These are phyloP conservation scores for Pestalotiopsis sp. DNA, from an alignment of 2,329 filamentous ascomycete genomes.

Conservation along the genomic window DNA sequence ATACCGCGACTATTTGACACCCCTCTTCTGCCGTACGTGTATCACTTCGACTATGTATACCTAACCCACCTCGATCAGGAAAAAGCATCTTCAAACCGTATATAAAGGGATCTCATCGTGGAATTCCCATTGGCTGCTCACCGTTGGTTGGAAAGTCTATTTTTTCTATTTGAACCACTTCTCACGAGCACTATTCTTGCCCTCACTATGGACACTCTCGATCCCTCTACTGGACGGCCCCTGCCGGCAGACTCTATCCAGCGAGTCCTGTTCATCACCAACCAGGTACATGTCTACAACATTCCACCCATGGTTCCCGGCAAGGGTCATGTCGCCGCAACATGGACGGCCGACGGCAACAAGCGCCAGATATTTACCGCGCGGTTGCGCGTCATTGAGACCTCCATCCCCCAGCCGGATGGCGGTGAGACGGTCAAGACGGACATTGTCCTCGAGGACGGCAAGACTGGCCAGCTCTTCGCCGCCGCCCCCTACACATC, in stretches of 20 bases:
- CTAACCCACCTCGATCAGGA: not conserved
- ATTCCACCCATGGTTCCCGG: slow-evolving; percentile 79
- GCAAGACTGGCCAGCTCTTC: slow-evolving; percentile 73
- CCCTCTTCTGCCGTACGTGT: not conserved
- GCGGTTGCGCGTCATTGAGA: slow-evolving; percentile 78
- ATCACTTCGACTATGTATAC: not conserved
- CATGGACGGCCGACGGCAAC: slow-evolving; percentile 73
- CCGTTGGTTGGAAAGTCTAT: not conserved
- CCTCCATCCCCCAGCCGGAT: slow-evolving; percentile 54
- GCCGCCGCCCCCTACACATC: slow-evolving; percentile 79
- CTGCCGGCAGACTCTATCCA: slow-evolving; percentile 80
- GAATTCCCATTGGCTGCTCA: not conserved
- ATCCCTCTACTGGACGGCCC: slow-evolving; percentile 70
- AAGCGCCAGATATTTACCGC: slow-evolving; percentile 84
- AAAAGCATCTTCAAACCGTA: not conserved
- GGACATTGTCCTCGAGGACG: slow-evolving; percentile 80
- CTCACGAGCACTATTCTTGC: not conserved
- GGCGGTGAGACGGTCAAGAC: slow-evolving; percentile 63
- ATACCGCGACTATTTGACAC: not conserved
- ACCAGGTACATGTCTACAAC: slow-evolving; percentile 81
- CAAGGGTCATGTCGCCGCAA: slow-evolving; percentile 76
- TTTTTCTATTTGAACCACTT: not conserved
- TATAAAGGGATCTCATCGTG: not conserved
- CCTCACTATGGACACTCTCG: slow-evolving; percentile 60
- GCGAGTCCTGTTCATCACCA: slow-evolving; percentile 77